Evolutionary conservation across 1,139 yeast species (phyloP).

Genomic region (Nakaseomyces delphensis): DNA sequence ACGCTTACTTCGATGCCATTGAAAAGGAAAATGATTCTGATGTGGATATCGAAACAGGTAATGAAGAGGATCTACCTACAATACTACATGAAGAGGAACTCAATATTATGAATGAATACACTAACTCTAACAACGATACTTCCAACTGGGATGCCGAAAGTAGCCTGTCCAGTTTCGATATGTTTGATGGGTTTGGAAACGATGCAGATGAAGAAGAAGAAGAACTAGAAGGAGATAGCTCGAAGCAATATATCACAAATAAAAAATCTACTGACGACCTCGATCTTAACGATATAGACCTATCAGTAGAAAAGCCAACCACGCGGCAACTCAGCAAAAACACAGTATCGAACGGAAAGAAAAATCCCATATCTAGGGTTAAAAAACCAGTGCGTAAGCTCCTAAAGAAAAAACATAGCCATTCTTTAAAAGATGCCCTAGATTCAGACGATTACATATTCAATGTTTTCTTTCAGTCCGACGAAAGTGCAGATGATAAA

Average conservation of each 20-base stretch:
- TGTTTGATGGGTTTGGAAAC: slow-evolving; percentile 15
- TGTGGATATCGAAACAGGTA: slow-evolving; percentile 31
- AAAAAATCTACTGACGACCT: slow-evolving; percentile 16
- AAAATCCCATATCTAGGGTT: slow-evolving; percentile 25
- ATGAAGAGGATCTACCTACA: slow-evolving; percentile 49
- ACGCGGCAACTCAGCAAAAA: slow-evolving; percentile 33
- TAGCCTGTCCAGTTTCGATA: slow-evolving; percentile 8
- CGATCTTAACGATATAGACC: slow-evolving; percentile 12
- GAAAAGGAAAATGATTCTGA: slow-evolving; percentile 52
- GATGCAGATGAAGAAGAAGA: slow-evolving; percentile 26
- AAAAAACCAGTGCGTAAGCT: neutral
- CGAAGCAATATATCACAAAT: neutral
- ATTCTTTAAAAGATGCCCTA: slow-evolving; percentile 21
- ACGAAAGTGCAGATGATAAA: slow-evolving; percentile 24
- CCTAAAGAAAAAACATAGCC: neutral
- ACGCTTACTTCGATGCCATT: slow-evolving; percentile 53
- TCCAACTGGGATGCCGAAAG: slow-evolving; percentile 9
- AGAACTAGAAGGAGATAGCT: slow-evolving; percentile 28
- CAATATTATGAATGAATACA: slow-evolving; percentile 35
- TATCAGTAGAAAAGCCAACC: slow-evolving; percentile 21
- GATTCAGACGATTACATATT: slow-evolving; percentile 30
- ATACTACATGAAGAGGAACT: slow-evolving; percentile 40
- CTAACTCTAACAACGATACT: slow-evolving; percentile 8
- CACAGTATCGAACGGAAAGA: slow-evolving; percentile 25
- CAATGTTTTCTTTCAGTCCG: slow-evolving; percentile 30